Evolutionary conservation across 2,329 filamentous ascomycete genomes (phyloP), one percentile per base, ranked within the genome.

Genomic region (Xylaria hypoxylon): DNA sequence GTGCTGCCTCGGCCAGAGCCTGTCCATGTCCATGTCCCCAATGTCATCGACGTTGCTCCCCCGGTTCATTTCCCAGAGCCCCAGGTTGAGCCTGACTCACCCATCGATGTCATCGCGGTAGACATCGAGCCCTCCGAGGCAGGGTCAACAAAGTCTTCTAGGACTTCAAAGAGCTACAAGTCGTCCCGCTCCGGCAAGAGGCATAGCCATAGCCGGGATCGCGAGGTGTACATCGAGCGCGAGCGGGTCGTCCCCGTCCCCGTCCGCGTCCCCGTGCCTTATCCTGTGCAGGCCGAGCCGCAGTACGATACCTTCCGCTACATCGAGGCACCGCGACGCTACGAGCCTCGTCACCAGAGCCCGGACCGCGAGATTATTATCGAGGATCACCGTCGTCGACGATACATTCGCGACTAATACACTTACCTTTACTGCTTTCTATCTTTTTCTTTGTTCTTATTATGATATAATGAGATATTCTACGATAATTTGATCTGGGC

Each of bases 231-330:
- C 72, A 81, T 87, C 67, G 84, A 87, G 77, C 80, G 85, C 28
- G 85, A 87, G 73, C 79, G 80, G 58, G 70, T 83, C 53, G 78
- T 86, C 17, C 83, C 82, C 31, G 74, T 79, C 45, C 80, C 82
- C 40, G 74, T 79, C 48, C 80, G 76, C 8, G 78, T 83, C 0
- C 81, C 81, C 11, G 80, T 84, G 3, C 81, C 79, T 0, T 79
- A 81, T 19, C 78, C 78, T 7, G 79, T 83, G 2, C 82, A 80
- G 19, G 79, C 82, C 5, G 80, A 79, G 66, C 76, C 75, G 15
- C 76, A 80, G 66, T 82, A 82, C 68, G 84, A 85, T 42, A 84
- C 83, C 33, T 87, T 79, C 71, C 83, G 85, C 6, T 86, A 87
- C 70, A 80, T 87, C 55, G 84, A 87, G 64, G 83, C 82, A 0